phyloP scores from a whole-genome alignment of 345 rosid species.

The Syzygium grande region DNA sequence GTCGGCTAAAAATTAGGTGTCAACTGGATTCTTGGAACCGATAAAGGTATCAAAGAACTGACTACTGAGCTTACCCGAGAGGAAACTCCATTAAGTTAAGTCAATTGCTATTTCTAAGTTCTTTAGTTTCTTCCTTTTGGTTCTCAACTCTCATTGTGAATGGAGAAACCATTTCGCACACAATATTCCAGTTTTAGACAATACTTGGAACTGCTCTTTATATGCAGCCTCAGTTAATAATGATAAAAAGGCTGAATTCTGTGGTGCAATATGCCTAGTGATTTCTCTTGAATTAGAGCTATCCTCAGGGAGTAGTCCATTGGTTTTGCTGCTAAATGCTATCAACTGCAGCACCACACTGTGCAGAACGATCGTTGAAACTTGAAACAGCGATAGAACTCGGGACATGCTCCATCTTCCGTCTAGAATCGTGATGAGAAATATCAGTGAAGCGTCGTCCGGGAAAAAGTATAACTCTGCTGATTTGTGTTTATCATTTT shows the following conservation, averaged over 20 bases:
- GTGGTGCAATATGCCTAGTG: neutral
- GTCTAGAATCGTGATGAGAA: neutral
- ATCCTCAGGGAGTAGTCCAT: neutral
- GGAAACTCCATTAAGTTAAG: no score
- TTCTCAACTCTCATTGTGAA: no score
- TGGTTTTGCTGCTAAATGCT: neutral
- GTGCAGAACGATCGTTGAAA: neutral
- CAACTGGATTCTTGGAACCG: no score
- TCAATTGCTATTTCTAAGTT: no score
- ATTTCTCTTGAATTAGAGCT: neutral
- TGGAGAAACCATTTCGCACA: no score
- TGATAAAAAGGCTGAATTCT: neutral
- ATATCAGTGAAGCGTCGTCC: neutral
- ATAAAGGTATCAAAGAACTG: neutral
- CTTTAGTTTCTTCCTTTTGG: no score
- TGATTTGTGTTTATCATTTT: neutral
- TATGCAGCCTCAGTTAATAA: no score
- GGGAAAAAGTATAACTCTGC: neutral
- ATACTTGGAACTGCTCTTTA: no score
- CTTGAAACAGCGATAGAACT: neutral
- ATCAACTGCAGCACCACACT: neutral
- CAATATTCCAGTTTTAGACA: no score
- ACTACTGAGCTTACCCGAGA: no score
- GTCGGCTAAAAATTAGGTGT: no score
- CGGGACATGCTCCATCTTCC: neutral